Percentiles rank a stretch among this genome's conserved stretches.
Evolutionary conservation across 306 rosid genomes (phyloP).

Genomic region (Cicer chorassanicum): DNA sequence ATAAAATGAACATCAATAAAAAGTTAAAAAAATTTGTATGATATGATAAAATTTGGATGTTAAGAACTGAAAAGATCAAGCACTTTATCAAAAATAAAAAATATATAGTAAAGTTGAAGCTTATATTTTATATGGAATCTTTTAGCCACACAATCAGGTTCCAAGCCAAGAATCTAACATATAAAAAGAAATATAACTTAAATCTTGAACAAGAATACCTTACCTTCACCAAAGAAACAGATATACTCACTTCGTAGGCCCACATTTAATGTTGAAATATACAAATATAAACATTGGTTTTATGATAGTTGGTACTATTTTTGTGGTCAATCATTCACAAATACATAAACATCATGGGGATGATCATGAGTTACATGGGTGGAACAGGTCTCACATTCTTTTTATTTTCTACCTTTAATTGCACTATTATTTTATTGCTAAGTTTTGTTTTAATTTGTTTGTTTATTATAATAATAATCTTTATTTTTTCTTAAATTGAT

Average conservation of each 20-base stretch:
- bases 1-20: no score
- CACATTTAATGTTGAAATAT: conserved; percentile 6
- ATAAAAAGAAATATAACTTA: not conserved
- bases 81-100: no score
- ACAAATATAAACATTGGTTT: conserved; percentile 14
- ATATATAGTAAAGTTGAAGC: not conserved
- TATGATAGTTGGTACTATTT: conserved; percentile 25
- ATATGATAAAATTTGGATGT: no score
- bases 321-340: conserved; percentile 28
- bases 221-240: conserved; percentile 50
- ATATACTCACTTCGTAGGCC: conserved; percentile 38
- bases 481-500: not conserved
- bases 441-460: not conserved
- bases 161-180: conserved; percentile 56
- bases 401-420: not conserved
- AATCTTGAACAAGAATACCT: conserved; percentile 48
- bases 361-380: conserved; percentile 56
- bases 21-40: no score
- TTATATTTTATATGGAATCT: not conserved
- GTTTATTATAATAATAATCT: not conserved
- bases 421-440: not conserved
- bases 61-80: no score
- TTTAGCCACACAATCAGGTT: conserved; percentile 36
- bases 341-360: conserved; percentile 56
- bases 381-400: conserved; percentile 52